Conservation (phyloP, 257 asterid species). For the Solanum sejunctum region DNA sequence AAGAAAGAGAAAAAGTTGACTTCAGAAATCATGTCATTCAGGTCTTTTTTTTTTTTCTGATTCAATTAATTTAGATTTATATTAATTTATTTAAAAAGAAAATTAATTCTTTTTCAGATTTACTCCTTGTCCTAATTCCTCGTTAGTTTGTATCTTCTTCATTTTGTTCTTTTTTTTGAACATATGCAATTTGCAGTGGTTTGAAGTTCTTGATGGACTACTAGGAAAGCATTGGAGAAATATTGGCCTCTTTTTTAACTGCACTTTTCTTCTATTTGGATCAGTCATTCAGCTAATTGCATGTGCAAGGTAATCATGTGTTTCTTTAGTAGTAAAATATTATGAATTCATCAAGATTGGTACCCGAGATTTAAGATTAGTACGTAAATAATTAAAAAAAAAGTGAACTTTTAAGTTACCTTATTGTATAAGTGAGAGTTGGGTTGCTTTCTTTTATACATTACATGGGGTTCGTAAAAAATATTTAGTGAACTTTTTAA, state of each 20-base stretch:
- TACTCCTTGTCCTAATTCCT: not conserved
- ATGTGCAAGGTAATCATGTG: conserved; percentile 64
- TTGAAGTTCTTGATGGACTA: conserved; percentile 90
- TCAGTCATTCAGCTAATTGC: conserved; percentile 94
- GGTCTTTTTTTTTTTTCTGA: conserved; percentile 11
- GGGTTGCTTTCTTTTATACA: too few relatives aligned
- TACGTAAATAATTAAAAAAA: not conserved
- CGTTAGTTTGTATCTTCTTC: too few relatives aligned
- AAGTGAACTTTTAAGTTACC: too few relatives aligned
- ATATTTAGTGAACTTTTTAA: too few relatives aligned
- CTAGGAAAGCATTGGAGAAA: conserved; percentile 88
- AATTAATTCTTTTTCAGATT: not conserved
- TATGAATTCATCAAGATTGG: not conserved
- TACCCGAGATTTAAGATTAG: not conserved
- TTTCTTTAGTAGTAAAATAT: not conserved
- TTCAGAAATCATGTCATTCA: conserved; percentile 82
- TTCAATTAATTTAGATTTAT: not conserved
- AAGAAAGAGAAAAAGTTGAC: conserved; percentile 83
- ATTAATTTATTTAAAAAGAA: not conserved
- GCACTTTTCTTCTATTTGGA: conserved; percentile 90
- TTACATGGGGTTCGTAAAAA: too few relatives aligned
- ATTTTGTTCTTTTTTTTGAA: not conserved
- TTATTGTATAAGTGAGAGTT: too few relatives aligned
- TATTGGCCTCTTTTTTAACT: conserved; percentile 76
- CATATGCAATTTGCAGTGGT: conserved; percentile 44